phyloP scores from a whole-genome alignment of 306 rosid genomes.

The Lathyrus oleraceus region DNA sequence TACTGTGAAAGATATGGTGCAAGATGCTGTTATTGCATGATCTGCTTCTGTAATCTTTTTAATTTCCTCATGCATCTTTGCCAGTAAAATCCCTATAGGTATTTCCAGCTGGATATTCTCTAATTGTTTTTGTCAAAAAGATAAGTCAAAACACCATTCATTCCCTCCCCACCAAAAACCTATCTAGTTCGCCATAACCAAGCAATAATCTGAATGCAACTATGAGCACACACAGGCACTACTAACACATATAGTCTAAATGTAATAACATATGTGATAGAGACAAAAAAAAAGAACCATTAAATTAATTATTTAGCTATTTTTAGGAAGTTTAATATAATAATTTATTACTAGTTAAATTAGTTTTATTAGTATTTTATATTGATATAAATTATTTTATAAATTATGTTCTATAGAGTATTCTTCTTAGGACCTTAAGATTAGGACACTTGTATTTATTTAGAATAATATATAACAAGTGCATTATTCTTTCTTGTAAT shows the following conservation, averaged over 20 bases:
- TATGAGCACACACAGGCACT: neutral
- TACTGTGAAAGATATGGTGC: slow-evolving; percentile 43
- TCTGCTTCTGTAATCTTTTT: slow-evolving; percentile 28
- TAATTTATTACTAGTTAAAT: no score
- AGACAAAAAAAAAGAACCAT: no score
- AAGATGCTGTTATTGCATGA: slow-evolving; percentile 36
- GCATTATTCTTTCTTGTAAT: no score
- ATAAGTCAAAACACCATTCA: slow-evolving; percentile 79
- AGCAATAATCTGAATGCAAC: neutral
- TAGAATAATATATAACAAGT: no score
- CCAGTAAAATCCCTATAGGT: slow-evolving; percentile 52
- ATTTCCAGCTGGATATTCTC: slow-evolving; percentile 4
- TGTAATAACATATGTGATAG: neutral
- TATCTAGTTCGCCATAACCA: slow-evolving; percentile 31
- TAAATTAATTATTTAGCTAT: no score
- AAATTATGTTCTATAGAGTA: no score
- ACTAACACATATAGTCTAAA: neutral
- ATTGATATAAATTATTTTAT: no score
- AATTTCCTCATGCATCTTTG: slow-evolving; percentile 34
- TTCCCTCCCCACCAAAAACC: slow-evolving; percentile 54
- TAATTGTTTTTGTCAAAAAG: slow-evolving; percentile 42
- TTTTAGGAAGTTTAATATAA: no score
- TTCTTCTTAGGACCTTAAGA: no score
- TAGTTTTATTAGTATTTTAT: no score
- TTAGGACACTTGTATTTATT: no score